Conservation (phyloP, 164 flowering plant genomes). For the Cinnamomum micranthum region DNA sequence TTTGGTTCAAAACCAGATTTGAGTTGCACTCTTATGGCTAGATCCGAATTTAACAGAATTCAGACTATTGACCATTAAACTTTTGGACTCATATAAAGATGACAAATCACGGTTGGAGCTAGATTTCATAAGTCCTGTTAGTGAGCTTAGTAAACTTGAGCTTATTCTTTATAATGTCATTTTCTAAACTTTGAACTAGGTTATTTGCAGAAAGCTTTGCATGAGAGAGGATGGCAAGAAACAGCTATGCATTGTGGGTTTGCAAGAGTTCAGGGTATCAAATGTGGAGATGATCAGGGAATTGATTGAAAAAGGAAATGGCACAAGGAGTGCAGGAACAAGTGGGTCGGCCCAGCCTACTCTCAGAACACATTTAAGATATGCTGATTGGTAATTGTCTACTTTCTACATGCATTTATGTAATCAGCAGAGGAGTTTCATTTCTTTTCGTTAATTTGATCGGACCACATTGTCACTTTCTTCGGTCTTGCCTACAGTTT, state of each 20-base stretch:
- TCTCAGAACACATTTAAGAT: slow-evolving; percentile 74
- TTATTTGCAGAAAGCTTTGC: slow-evolving; percentile 60
- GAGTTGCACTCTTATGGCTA: too few relatives aligned
- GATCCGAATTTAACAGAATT: too few relatives aligned
- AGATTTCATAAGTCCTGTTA: too few relatives aligned
- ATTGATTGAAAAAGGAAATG: slow-evolving; percentile 81
- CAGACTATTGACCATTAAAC: too few relatives aligned
- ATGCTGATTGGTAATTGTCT: slow-evolving; percentile 76
- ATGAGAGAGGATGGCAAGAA: slow-evolving; percentile 97
- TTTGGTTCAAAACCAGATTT: too few relatives aligned
- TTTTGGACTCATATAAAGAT: too few relatives aligned
- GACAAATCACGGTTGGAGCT: too few relatives aligned
- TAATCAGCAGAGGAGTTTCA: background rate
- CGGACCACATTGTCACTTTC: slow-evolving; percentile 36
- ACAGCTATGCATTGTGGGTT: slow-evolving; percentile 90
- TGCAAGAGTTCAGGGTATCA: slow-evolving; percentile 75
- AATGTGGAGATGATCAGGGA: slow-evolving; percentile 72
- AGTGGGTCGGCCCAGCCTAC: slow-evolving; percentile 95
- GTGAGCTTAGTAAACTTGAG: too few relatives aligned
- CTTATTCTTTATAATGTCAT: background rate
- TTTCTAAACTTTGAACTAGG: background rate
- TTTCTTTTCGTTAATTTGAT: slow-evolving; percentile 32
- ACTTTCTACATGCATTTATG: background rate
- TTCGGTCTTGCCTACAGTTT: slow-evolving; percentile 45
- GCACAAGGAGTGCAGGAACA: slow-evolving; percentile 86